Evolutionary conservation across 257 asterid species (phyloP).

Genomic region (Ajuga chamaepitys): DNA sequence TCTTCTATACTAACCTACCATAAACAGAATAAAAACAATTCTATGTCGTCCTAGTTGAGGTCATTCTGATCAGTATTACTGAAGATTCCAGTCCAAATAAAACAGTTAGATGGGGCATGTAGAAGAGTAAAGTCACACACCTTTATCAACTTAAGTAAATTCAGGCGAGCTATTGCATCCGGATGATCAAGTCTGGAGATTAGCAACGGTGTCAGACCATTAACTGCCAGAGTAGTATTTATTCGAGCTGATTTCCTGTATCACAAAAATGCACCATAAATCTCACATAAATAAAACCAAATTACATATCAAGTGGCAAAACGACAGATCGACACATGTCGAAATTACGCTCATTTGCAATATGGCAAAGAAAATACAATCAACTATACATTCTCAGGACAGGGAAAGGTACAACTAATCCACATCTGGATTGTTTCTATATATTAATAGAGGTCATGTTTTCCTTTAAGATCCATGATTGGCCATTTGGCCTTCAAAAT

Average conservation of each 20-base stretch:
- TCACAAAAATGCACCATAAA: conserved; percentile 15
- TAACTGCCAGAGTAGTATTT: conserved; percentile 90
- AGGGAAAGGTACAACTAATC: not conserved
- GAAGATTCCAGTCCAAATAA: not conserved
- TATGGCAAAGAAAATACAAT: not conserved
- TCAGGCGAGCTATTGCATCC: conserved; percentile 94
- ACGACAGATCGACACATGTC: not conserved
- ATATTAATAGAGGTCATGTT: not conserved
- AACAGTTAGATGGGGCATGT: conserved; percentile 5
- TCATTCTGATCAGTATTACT: not conserved
- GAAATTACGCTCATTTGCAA: not conserved
- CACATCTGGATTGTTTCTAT: not conserved
- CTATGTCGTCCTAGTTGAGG: not conserved
- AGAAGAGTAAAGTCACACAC: conserved; percentile 29
- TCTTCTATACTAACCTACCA: not conserved
- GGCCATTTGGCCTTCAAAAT: not conserved
- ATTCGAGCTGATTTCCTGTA: conserved; percentile 96
- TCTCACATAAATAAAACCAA: conserved; percentile 1
- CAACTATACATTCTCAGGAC: not conserved
- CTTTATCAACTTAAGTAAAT: conserved; percentile 86
- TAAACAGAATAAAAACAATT: not conserved
- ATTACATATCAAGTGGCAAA: not conserved
- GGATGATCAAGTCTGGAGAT: conserved; percentile 85
- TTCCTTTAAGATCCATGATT: not conserved
- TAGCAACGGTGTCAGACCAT: conserved; percentile 89